phyloP scores from a whole-genome alignment of 805 yeast genomes.

The Sugiyamaella boreocaroliniensis region DNA sequence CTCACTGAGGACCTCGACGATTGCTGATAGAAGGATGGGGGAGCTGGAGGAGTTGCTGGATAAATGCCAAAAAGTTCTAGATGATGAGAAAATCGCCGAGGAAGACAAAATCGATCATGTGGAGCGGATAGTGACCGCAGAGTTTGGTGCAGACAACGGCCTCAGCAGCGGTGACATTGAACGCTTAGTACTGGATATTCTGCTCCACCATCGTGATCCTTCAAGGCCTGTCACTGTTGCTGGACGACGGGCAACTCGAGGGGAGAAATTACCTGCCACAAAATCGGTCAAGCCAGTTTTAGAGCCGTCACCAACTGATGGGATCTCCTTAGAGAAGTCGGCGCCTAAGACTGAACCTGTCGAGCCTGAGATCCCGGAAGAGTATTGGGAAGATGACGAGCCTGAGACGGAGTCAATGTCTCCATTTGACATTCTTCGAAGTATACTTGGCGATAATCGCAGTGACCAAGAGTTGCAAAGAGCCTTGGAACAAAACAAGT shows the following conservation, averaged over 20 bases:
- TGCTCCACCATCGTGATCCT: conserved; percentile 37
- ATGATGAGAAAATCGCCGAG: conserved; percentile 29
- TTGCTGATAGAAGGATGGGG: neutral
- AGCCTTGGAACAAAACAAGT: conserved; percentile 34
- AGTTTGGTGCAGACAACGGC: conserved; percentile 12
- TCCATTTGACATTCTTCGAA: conserved; percentile 35
- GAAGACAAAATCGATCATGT: conserved; percentile 37
- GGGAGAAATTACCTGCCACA: neutral
- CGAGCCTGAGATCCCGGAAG: neutral
- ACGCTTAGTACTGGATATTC: conserved; percentile 34
- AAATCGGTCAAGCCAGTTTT: neutral
- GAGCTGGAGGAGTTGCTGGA: conserved; percentile 9
- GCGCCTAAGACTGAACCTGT: too few species aligned
- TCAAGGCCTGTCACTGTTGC: conserved; percentile 3
- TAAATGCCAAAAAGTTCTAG: conserved; percentile 30
- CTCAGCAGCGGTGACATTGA: conserved; percentile 27
- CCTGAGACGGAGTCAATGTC: conserved; percentile 16
- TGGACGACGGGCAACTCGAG: neutral
- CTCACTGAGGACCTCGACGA: too few species aligned
- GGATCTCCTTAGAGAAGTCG: too few species aligned
- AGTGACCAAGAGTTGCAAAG: conserved; percentile 33
- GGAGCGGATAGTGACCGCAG: conserved; percentile 30
- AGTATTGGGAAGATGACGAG: conserved; percentile 9
- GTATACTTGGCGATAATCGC: conserved; percentile 30
- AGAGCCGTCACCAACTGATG: too few species aligned